Evolutionary conservation across 1,139 yeast species (phyloP), one percentile per base, ranked within the genome.

Genomic region (Taphrina confusa): DNA sequence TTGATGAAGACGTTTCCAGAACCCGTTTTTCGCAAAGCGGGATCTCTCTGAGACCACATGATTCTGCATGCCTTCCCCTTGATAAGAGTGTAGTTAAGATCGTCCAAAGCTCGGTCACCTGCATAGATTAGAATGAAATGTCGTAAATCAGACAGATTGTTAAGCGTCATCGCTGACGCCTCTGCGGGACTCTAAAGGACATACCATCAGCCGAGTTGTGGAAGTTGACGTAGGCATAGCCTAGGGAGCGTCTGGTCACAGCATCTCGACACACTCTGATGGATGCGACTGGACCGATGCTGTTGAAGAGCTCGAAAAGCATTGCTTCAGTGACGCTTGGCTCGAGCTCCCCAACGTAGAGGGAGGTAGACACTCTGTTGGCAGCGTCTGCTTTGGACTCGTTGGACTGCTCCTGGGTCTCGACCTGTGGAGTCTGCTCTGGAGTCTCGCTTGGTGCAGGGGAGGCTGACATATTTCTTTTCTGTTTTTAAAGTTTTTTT

Each of bases 11-110:
- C 86, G 82, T 92, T 92, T 73, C 97, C 97, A 68, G 89, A 87
- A 75, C 97, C 97, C 73, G 87, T 86, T 82, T 88, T 89, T 82
- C 98, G 88, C 71, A 85, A 77, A 66, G 96, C 83, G 67, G 98
- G 98, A 76, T 92, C 97, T 79, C 98, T 89, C 81, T 94, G 98
- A 68, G 97, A 90, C 97, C 97, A 91, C 98, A 94, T 94, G 80
- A 92, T 92, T 78, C 99, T 91, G 79, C 97, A 90, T 71, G 97
- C 92, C 73, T 87, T 90, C 73, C 97, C 97, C 78, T 91, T 92
- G 78, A 92, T 84, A 72, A 84, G 84, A 65, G 90, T 78, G 80
- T 92, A 92, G 87, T 92, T 94, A 78, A 94, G 83, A 77, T 90
- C 95, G 74, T 90, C 96, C 75, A 92, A 81, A 67, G 99, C 98